These are phyloP conservation scores for Coffea eugenioides DNA, from an alignment of 257 asterid genomes.

Conservation along the genomic window DNA sequence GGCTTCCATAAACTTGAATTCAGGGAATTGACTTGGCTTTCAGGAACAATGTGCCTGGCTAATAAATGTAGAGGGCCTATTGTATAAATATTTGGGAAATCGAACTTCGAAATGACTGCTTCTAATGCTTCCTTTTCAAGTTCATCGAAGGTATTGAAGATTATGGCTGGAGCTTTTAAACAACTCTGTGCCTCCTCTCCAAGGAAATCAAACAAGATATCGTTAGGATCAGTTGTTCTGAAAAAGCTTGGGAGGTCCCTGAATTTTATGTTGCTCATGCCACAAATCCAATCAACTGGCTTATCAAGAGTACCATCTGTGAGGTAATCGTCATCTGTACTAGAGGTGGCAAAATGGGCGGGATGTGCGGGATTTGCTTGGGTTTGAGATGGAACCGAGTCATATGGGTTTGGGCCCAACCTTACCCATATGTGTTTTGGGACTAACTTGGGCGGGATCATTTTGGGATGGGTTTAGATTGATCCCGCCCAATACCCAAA, in stretches of 20 bases:
- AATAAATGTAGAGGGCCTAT: constrained; percentile 55
- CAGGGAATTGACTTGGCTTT: constrained; percentile 25
- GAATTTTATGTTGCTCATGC: constrained; percentile 40
- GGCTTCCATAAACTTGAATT: constrained; percentile 38
- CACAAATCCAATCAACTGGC: constrained; percentile 44
- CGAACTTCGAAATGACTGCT: constrained; percentile 30
- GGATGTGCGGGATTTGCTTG: too few relatives aligned
- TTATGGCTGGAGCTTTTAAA: constrained; percentile 39
- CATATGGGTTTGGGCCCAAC: too few relatives aligned
- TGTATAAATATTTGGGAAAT: constrained; percentile 40
- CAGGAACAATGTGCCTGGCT: constrained; percentile 8
- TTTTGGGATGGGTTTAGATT: too few relatives aligned
- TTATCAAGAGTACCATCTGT: constrained; percentile 54
- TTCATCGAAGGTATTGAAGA: constrained; percentile 51
- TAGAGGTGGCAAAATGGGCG: too few relatives aligned
- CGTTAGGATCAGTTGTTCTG: constrained; percentile 50
- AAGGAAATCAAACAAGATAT: constrained; percentile 50
- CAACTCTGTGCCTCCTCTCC: constrained; percentile 47
- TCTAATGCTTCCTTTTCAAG: constrained; percentile 41
- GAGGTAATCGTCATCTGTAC: constrained; percentile 43
- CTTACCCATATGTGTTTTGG: too few relatives aligned
- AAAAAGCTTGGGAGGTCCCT: constrained; percentile 57
- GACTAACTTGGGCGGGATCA: too few relatives aligned
- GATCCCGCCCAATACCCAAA: too few relatives aligned
- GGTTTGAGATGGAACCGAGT: too few relatives aligned